phyloP scores from a whole-genome alignment of 768 basidiomycete species.

The Lactarius pseudohatsudake region DNA sequence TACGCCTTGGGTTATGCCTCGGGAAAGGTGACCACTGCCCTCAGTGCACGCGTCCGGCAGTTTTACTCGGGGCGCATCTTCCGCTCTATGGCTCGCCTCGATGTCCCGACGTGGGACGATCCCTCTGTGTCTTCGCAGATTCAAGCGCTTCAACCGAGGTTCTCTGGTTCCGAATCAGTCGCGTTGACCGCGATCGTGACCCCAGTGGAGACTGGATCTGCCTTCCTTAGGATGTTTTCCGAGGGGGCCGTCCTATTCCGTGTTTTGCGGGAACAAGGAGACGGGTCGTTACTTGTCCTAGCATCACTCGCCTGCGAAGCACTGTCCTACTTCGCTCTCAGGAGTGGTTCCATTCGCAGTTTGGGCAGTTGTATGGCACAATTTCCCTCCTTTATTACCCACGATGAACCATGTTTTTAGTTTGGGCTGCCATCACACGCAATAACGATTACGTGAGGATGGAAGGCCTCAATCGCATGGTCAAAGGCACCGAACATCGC shows the following conservation, averaged over 20 bases:
- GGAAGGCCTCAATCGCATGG: slow-evolving; percentile 61
- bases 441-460: slow-evolving; percentile 60
- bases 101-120: slow-evolving; percentile 75
- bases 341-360: no score
- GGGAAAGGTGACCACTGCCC: slow-evolving; percentile 44
- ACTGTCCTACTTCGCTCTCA: slow-evolving; percentile 39
- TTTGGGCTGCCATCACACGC: slow-evolving; percentile 74
- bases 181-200: slow-evolving; percentile 61
- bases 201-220: slow-evolving; percentile 43
- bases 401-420: slow-evolving; percentile 31
- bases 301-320: slow-evolving; percentile 55
- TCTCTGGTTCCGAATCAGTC: slow-evolving; percentile 38
- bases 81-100: slow-evolving; percentile 64
- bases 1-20: slow-evolving; percentile 48
- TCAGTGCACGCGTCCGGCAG: slow-evolving; percentile 57
- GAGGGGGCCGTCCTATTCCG: slow-evolving; percentile 59
- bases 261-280: slow-evolving; percentile 62
- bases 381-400: no score
- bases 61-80: slow-evolving; percentile 66
- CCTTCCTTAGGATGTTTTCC: slow-evolving; percentile 50
- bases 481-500: slow-evolving; percentile 54
- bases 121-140: slow-evolving; percentile 64
- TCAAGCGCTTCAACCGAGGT: slow-evolving; percentile 43
- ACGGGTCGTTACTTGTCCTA: slow-evolving; percentile 57
- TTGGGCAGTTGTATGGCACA: slow-evolving; percentile 10